These are phyloP conservation scores for Saccharomycopsis sp. DNA, from an alignment of 805 yeast species.

Conservation along the genomic window DNA sequence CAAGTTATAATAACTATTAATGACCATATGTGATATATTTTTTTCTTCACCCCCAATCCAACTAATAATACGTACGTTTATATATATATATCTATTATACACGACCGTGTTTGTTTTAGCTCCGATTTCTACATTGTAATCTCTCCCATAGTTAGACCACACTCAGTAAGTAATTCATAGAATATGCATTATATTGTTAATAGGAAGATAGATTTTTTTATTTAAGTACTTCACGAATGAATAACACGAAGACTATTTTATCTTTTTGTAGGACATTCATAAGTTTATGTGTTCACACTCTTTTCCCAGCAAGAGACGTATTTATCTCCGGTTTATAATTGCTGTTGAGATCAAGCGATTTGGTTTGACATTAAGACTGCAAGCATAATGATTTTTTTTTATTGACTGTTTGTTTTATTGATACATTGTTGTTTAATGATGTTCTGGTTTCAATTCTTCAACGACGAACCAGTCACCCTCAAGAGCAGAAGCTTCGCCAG, in stretches of 20 bases:
- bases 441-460: slow-evolving; percentile 56
- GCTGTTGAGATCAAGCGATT: not conserved
- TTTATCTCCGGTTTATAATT: not conserved
- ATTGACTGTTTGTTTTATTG: not conserved
- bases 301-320: not conserved
- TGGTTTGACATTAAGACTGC: not conserved
- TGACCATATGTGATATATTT: not conserved
- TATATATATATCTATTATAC: not conserved
- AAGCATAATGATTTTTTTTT: not conserved
- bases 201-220: not conserved
- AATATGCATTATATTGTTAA: not conserved
- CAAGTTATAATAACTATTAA: no score
- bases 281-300: not conserved
- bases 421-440: slow-evolving; percentile 24
- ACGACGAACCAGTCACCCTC: slow-evolving; percentile 76
- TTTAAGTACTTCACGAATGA: not conserved
- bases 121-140: no score
- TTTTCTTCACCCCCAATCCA: no score
- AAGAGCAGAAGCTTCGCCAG: slow-evolving; percentile 39
- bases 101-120: not conserved
- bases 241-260: not conserved
- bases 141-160: no score
- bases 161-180: not conserved
- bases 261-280: not conserved
- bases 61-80: no score